Conservation (phyloP, 305 asterid genomes). For the Fraxinus angustifolia region DNA sequence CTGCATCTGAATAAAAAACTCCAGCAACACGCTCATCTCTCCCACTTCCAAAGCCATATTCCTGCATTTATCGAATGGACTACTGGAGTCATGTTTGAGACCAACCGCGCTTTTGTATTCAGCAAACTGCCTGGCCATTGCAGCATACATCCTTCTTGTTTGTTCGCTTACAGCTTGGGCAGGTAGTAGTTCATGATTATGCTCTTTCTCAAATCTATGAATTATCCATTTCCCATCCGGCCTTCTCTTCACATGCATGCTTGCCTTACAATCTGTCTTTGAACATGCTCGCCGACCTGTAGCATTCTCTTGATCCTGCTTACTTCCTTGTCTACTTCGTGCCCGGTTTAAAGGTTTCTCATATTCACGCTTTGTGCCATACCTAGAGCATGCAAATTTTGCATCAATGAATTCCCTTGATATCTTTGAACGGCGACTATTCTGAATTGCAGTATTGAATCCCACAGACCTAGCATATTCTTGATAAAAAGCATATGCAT, state of each 20-base stretch:
- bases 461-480: constrained; percentile 86
- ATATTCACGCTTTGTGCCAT: constrained; percentile 84
- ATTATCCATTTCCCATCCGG: constrained; percentile 91
- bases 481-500: constrained; percentile 82
- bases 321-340: constrained; percentile 77
- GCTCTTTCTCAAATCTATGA: constrained; percentile 91
- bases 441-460: constrained; percentile 77
- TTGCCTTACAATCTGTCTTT: constrained; percentile 93
- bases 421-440: constrained; percentile 81
- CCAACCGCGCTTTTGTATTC: constrained; percentile 85
- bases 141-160: constrained; percentile 89
- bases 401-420: constrained; percentile 86
- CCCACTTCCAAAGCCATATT: constrained; percentile 57
- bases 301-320: constrained; percentile 79
- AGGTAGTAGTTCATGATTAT: constrained; percentile 88
- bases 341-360: constrained; percentile 81
- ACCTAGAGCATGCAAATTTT: constrained; percentile 78
- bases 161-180: constrained; percentile 98
- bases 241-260: constrained; percentile 94
- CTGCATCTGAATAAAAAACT: constrained; percentile 79
- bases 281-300: constrained; percentile 87
- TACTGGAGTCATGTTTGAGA: constrained; percentile 59
- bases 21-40: constrained; percentile 53
- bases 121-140: constrained; percentile 88
- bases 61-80: constrained; percentile 70